Evolutionary conservation across 495 filamentous ascomycete genomes (phyloP), one percentile per base, ranked within the genome.

Genomic region (Podospora appendiculata): DNA sequence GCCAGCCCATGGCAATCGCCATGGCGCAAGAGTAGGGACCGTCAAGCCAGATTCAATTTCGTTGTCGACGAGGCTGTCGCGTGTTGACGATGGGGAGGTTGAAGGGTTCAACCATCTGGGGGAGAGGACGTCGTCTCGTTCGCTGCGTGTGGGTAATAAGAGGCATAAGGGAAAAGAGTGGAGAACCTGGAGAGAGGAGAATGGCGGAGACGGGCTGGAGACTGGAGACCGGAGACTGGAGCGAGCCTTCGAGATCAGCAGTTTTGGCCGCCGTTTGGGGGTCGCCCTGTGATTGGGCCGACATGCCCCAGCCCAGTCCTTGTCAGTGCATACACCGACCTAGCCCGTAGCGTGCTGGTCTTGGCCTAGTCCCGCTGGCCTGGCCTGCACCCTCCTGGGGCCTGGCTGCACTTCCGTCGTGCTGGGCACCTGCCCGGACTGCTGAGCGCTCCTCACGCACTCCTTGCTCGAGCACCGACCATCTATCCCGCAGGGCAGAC

Each of bases 1-100:
- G 77, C 71, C 79, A 78, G 67, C 74, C 76, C 71, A 79, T 78
- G 75, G 74, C 71, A 63, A 73, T 70, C 62, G 74, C 75, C 74
- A 79, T 77, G 74, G 71, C 67, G 66, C 53, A 61, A 63, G 52
- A 63, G 57, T 58, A 59, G 56, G 56, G 50, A 58, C 63, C 66
- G 70, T 77, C 75, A 78, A 70, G 65, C 72, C 74, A 71, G 72
- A 59, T 57, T 66, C 49, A 58, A 59, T 58, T 54, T 57, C 51
- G 58, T 53, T 54, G 58, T 53, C 58, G 59, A 56, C 53, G 55
- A 47, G 17, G 32, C 42, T 53, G 39, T 61, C 53, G 56, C 58
- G 54, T 44, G 50, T 52, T 54, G 61, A 42, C 59, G 61, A 58
- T 62, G 55, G 53, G 55, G 58, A 47, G 52, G 59, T 36, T 51